Evolutionary conservation across 83 land plant genomes (phyloP).

Genomic region (Picea abies): DNA sequence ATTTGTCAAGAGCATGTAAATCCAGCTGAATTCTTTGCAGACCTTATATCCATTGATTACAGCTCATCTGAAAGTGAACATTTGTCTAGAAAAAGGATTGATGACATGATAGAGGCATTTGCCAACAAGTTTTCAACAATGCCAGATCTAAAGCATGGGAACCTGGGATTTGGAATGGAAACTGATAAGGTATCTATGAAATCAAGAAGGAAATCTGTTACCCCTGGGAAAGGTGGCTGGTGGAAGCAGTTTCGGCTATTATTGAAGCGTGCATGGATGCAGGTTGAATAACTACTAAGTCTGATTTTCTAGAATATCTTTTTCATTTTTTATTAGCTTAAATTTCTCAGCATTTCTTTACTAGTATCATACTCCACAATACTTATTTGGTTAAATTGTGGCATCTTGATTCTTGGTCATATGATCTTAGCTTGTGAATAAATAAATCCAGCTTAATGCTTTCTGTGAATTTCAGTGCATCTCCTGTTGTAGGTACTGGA

Average conservation of each 20-base stretch:
- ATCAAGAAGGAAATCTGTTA: slow-evolving; percentile 18
- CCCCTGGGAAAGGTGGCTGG: slow-evolving; percentile 66
- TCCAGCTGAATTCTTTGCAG: slow-evolving; percentile 98
- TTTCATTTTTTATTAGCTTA: neutral
- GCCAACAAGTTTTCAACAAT: slow-evolving; percentile 24
- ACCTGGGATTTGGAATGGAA: neutral
- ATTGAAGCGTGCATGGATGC: slow-evolving; percentile 97
- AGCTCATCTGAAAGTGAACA: slow-evolving; percentile 82
- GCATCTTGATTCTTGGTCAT: neutral
- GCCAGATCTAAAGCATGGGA: slow-evolving; percentile 24
- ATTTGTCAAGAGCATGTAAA: slow-evolving; percentile 90
- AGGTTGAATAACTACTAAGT: slow-evolving; percentile 46
- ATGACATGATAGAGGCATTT: slow-evolving; percentile 69
- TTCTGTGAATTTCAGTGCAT: neutral
- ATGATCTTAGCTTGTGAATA: neutral
- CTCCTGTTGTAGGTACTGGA: neutral
- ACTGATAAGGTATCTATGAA: slow-evolving; percentile 1
- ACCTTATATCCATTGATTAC: slow-evolving; percentile 96
- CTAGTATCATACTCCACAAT: neutral
- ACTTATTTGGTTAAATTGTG: neutral
- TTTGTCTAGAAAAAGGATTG: slow-evolving; percentile 64
- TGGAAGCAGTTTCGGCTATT: slow-evolving; percentile 88
- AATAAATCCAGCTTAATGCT: neutral
- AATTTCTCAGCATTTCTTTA: neutral
- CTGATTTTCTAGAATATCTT: slow-evolving; percentile 2